Conservation (phyloP, 768 basidiomycete species). For the Hypholoma sublateritium region DNA sequence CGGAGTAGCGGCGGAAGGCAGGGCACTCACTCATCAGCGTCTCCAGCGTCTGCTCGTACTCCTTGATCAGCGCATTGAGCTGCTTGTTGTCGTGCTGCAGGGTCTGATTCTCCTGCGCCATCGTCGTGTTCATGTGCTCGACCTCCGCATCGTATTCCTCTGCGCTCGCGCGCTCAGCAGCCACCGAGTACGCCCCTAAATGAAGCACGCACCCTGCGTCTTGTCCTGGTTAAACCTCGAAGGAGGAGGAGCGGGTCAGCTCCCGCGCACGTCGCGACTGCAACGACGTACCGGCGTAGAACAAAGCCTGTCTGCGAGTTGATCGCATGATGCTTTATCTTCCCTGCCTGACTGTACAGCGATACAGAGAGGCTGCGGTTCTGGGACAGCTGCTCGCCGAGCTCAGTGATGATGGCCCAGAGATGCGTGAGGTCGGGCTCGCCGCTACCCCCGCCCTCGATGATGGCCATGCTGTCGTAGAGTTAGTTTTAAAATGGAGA, state of each 20-base stretch:
- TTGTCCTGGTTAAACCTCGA: slow-evolving; percentile 87
- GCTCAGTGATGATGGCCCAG: slow-evolving; percentile 70
- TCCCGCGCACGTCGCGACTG: not conserved
- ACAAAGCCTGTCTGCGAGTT: slow-evolving; percentile 94
- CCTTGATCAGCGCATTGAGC: slow-evolving; percentile 84
- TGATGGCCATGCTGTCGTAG: slow-evolving; percentile 21
- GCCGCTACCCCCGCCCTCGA: slow-evolving; percentile 47
- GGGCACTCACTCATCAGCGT: slow-evolving; percentile 73
- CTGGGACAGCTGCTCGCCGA: slow-evolving; percentile 79
- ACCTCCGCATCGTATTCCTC: slow-evolving; percentile 90
- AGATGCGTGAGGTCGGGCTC: slow-evolving; percentile 65
- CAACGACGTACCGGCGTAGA: slow-evolving; percentile 61
- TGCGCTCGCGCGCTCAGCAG: slow-evolving; percentile 26
- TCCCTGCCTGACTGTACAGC: slow-evolving; percentile 70
- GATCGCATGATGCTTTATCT: slow-evolving; percentile 86
- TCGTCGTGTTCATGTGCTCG: slow-evolving; percentile 81
- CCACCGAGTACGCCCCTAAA: not conserved
- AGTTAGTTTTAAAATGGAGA: no score
- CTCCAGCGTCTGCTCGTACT: slow-evolving; percentile 96
- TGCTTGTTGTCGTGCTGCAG: slow-evolving; percentile 97
- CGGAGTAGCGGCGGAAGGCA: not conserved
- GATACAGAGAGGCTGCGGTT: slow-evolving; percentile 73
- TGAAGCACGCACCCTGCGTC: slow-evolving; percentile 57
- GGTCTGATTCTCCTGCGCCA: slow-evolving; percentile 79
- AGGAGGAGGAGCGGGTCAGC: slow-evolving; percentile 6